Conservation (phyloP, 192 early-diverging fungal species). For the Entomortierella chlamydospora region DNA sequence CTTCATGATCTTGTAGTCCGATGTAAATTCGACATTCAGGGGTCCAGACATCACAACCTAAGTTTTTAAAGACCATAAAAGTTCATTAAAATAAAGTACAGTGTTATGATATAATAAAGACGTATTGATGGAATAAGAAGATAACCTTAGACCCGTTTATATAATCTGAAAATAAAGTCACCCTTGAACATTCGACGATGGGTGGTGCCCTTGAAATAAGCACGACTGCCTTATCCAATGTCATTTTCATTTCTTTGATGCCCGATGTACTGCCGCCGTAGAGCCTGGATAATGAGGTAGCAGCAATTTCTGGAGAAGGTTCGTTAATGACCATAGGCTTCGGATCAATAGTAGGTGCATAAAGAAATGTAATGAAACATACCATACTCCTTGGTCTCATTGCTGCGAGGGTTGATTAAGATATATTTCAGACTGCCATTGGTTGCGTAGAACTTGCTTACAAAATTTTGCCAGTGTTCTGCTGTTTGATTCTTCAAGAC, state of each 20-base stretch:
- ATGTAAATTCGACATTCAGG: slow-evolving; percentile 16
- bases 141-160: slow-evolving; percentile 22
- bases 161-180: slow-evolving; percentile 18
- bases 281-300: neutral
- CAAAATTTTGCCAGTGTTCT: slow-evolving; percentile 13
- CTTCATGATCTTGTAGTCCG: slow-evolving; percentile 5
- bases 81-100: neutral
- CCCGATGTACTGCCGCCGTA: slow-evolving; percentile 13
- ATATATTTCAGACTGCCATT: slow-evolving; percentile 19
- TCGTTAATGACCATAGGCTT: too few relatives aligned
- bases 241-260: slow-evolving; percentile 18
- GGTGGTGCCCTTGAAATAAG: slow-evolving; percentile 2
- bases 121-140: neutral
- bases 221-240: slow-evolving; percentile 9
- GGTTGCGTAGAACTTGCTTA: slow-evolving; percentile 13
- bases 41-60: slow-evolving; percentile 18
- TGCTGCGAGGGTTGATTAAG: slow-evolving; percentile 9
- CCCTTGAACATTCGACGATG: slow-evolving; percentile 6
- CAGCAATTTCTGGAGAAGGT: slow-evolving; percentile 1
- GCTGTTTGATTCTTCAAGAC: slow-evolving; percentile 11
- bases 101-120: neutral
- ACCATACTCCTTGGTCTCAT: slow-evolving; percentile 23
- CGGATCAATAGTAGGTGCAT: too few relatives aligned
- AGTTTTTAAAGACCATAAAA: neutral
- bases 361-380: neutral